These are phyloP conservation scores for Saprolegnia diclina DNA, from an alignment of 352 stramenopile species.

Conservation along the genomic window DNA sequence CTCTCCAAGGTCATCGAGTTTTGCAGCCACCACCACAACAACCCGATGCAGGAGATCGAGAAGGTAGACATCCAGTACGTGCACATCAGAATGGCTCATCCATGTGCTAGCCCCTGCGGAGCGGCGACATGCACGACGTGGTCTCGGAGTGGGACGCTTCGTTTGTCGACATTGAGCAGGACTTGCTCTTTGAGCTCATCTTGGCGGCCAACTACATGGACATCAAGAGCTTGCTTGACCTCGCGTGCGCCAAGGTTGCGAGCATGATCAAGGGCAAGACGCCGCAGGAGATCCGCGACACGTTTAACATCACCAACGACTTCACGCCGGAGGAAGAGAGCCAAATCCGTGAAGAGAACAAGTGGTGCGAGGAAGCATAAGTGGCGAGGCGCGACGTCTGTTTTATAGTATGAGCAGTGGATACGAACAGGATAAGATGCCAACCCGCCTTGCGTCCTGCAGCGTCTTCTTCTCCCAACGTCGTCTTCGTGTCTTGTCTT, in stretches of 20 bases:
- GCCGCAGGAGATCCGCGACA: conserved; percentile 98
- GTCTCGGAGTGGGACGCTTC: conserved; percentile 99
- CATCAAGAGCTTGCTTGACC: conserved; percentile 95
- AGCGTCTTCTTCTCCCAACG: not conserved
- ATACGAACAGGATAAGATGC: too few species aligned
- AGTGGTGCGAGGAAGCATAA: conserved; percentile 99
- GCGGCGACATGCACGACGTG: conserved; percentile 97
- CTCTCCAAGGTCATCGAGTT: conserved; percentile 97
- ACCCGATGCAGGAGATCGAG: conserved; percentile 99
- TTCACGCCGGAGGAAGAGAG: conserved; percentile 99
- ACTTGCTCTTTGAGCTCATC: conserved; percentile 99
- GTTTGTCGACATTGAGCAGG: conserved; percentile 99
- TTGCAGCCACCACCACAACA: conserved; percentile 92
- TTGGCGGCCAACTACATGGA: conserved; percentile 99
- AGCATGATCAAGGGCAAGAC: conserved; percentile 96
- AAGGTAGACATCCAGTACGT: conserved; percentile 71
- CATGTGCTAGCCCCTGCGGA: conserved; percentile 89
- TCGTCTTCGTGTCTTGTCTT: not conserved
- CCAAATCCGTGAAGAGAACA: conserved; percentile 99
- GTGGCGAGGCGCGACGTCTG: not conserved
- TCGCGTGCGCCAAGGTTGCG: conserved; percentile 88
- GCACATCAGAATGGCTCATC: not conserved
- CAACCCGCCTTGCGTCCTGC: not conserved
- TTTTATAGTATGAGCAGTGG: too few species aligned
- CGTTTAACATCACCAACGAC: conserved; percentile 99